Evolutionary conservation across 352 stramenopile species (phyloP).

Genomic region (Pythium rishiriense): DNA sequence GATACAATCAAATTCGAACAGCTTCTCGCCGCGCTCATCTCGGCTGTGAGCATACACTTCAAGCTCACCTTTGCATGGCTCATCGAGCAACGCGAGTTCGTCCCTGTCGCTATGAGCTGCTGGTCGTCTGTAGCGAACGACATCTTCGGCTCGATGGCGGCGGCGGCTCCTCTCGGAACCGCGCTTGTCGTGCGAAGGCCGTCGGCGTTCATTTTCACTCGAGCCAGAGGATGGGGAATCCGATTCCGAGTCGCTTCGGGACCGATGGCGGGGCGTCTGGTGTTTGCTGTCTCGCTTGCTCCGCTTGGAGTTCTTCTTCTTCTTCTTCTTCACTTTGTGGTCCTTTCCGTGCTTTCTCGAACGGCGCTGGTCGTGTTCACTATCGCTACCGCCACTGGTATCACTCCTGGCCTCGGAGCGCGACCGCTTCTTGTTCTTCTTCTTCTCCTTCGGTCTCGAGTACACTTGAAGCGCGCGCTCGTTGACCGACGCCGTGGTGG

Average conservation of each 20-base stretch:
- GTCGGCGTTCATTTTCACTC: background rate
- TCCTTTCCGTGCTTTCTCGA: slow-evolving; percentile 27
- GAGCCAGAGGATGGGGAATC: background rate
- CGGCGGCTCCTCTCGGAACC: background rate
- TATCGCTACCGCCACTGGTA: slow-evolving; percentile 29
- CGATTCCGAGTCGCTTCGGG: slow-evolving; percentile 23
- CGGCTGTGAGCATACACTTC: slow-evolving; percentile 19
- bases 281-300: slow-evolving; percentile 4
- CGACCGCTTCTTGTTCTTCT: slow-evolving; percentile 18
- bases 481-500: background rate
- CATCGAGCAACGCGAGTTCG: slow-evolving; percentile 14
- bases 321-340: slow-evolving; percentile 36
- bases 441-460: slow-evolving; percentile 24
- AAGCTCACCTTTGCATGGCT: slow-evolving; percentile 9
- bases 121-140: background rate
- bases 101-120: background rate
- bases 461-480: slow-evolving; percentile 35
- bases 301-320: slow-evolving; percentile 22
- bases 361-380: slow-evolving; percentile 2
- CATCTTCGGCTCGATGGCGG: background rate
- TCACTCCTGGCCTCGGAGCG: slow-evolving; percentile 11
- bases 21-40: slow-evolving; percentile 25
- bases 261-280: background rate
- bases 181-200: background rate
- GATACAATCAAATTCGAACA: slow-evolving; percentile 66